phyloP scores from a whole-genome alignment of 176 grass and related monocot species.

The Tillandsia leiboldiana region DNA sequence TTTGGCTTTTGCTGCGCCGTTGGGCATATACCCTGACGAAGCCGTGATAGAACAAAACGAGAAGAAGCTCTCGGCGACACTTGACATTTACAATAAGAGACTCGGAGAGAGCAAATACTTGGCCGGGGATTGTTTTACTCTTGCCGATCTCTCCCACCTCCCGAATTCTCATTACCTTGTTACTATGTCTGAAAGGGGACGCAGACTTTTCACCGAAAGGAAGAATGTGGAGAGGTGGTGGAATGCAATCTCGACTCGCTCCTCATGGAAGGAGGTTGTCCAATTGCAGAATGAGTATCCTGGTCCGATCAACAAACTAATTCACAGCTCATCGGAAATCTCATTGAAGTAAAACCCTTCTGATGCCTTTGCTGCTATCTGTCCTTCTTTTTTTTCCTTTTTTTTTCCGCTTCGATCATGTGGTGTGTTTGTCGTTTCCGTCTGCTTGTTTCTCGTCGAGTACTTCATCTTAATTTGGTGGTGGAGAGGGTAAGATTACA shows the following conservation, averaged over 20 bases:
- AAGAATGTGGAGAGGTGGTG: slow-evolving; percentile 76
- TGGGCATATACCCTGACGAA: slow-evolving; percentile 37
- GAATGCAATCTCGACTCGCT: slow-evolving; percentile 35
- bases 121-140: slow-evolving; percentile 53
- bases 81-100: slow-evolving; percentile 45
- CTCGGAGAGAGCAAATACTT: slow-evolving; percentile 37
- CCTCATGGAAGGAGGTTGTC: slow-evolving; percentile 51
- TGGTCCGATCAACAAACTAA: slow-evolving; percentile 36
- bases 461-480: too few relatives aligned
- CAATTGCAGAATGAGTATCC: slow-evolving; percentile 68
- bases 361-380: background rate
- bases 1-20: slow-evolving; percentile 47
- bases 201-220: slow-evolving; percentile 53
- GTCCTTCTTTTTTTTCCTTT: background rate
- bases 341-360: background rate
- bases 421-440: too few relatives aligned
- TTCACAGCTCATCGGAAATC: background rate
- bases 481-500: background rate
- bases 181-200: slow-evolving; percentile 29
- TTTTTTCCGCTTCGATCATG: background rate
- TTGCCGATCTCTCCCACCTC: slow-evolving; percentile 55
- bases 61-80: slow-evolving; percentile 19
- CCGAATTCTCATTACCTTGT: slow-evolving; percentile 71
- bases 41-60: slow-evolving; percentile 30
- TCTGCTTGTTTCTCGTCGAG: too few relatives aligned